These are phyloP conservation scores for Laburnicola sp. DNA, from an alignment of 2,329 filamentous ascomycete genomes.

Conservation along the genomic window DNA sequence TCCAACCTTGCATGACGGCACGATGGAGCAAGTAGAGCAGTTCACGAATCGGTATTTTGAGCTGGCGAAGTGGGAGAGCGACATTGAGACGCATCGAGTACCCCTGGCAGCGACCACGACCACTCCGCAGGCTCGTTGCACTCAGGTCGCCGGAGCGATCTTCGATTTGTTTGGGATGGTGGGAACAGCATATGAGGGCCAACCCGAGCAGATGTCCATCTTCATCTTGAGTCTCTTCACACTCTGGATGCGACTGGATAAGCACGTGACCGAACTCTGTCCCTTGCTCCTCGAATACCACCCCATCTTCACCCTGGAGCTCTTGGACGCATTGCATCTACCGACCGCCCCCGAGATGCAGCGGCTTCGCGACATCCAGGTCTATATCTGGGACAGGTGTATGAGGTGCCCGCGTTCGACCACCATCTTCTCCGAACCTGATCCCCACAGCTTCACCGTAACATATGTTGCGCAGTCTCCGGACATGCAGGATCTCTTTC, in stretches of 20 bases:
- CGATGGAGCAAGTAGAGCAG: conserved; percentile 17
- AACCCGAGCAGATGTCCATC: conserved; percentile 55
- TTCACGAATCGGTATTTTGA: conserved; percentile 27
- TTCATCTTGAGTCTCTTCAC: conserved; percentile 59
- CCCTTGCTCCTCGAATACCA: conserved; percentile 56
- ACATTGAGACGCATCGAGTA: conserved; percentile 18
- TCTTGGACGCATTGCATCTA: conserved; percentile 60
- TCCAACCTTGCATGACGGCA: conserved; percentile 10
- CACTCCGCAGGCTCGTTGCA: conserved; percentile 37
- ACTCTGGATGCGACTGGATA: conserved; percentile 61
- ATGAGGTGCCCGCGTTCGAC: conserved; percentile 18
- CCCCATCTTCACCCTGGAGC: conserved; percentile 53
- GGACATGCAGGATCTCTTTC: conserved; percentile 22
- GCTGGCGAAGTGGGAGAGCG: conserved; percentile 21
- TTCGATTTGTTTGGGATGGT: conserved; percentile 42
- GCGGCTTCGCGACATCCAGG: conserved; percentile 54
- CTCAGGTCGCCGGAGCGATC: conserved; percentile 40
- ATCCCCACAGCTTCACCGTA: conserved; percentile 48
- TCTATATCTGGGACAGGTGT: conserved; percentile 51
- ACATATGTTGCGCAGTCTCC: conserved; percentile 48
- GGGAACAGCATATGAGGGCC: conserved; percentile 45
- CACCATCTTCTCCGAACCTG: conserved; percentile 53
- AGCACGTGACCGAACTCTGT: conserved; percentile 45
- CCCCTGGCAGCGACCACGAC: conserved; percentile 7
- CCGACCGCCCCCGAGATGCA: conserved; percentile 51